Base-by-base conservation (phyloP, 371 early-diverging fungal species). In the Syncephalastrum contaminatum region DNA sequence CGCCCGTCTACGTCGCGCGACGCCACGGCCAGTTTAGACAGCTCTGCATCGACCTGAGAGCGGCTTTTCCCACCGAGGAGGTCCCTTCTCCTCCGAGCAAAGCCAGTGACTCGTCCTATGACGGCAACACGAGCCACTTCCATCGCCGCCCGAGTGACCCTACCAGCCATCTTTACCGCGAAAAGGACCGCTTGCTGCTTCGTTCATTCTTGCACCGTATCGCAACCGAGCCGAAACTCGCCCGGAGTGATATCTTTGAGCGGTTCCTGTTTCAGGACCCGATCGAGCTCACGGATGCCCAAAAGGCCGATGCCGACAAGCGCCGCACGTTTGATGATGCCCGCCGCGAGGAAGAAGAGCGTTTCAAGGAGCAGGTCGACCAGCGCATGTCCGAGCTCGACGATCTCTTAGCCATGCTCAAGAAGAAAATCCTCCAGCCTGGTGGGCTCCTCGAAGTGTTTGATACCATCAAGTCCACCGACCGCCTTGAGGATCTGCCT, bases 171-270 rank as follows among this genome's bases (percentile, higher is more conserved):
- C 48, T 69, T 0, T 60, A 67, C 13, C 72, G 79, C 3, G 84
- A 83, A 54, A 73, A 76, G 51, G 81, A 84, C 61, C 72, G 86
- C 1, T 43, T 80, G 24, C 64, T 70, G 27, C 62, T 82, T 14
- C 77, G 82, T 7, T 68, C 73, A 3, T 77, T 74, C 20, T 53
- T 83, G 5, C 70, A 62, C 12, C 64, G 73, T 0, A 54, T 81
- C 7, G 69, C 69, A 41, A 54, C 66, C 6, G 64, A 68, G 1
- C 71, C 69, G 4, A 58, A 60, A 22, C 46, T 83, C 4, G 69
- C 75, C 10, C 55, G 53, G n/a, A 68, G 74, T 12, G 43, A 51
- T 10, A 45, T 53, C 19, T 67, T 83, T 27, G 48, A 59, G n/a
- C 15, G 48, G 4, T 83, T 86, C 58, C 59, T 84, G 43, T 75